A percentile compares a stretch with the other conserved stretches of the same genome.
Conservation (phyloP, 352 stramenopile genomes). For the Globisporangium yorkense region DNA sequence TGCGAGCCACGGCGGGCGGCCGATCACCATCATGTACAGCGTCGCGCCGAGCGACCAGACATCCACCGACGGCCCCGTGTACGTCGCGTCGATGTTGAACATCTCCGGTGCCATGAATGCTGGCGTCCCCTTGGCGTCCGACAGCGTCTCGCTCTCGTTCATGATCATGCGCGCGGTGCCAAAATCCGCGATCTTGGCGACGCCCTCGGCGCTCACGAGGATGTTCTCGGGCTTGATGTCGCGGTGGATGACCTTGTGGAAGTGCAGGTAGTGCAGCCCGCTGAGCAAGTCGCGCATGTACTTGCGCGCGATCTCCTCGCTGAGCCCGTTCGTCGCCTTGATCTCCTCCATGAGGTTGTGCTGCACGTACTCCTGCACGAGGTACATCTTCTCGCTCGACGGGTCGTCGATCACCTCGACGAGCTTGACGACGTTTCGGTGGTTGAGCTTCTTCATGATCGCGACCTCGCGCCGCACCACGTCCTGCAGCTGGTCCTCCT, state of each 20-base stretch:
- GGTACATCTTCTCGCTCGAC: constrained; percentile 92
- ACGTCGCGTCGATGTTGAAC: constrained; percentile 87
- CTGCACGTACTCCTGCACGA: constrained; percentile 93
- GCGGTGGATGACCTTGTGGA: constrained; percentile 91
- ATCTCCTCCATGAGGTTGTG: constrained; percentile 91
- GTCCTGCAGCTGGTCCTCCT: constrained; percentile 82
- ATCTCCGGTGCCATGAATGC: constrained; percentile 92
- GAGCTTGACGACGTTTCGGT: constrained; percentile 91
- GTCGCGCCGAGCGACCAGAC: constrained; percentile 89
- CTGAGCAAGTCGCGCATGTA: constrained; percentile 88
- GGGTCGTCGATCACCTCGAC: constrained; percentile 94
- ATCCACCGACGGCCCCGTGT: constrained; percentile 78
- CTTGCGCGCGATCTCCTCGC: constrained; percentile 62
- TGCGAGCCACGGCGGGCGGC: constrained; percentile 85
- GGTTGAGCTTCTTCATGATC: constrained; percentile 95
- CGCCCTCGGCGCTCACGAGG: constrained; percentile 70
- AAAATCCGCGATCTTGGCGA: constrained; percentile 90
- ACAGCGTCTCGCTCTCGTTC: constrained; percentile 85
- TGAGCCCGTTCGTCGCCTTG: constrained; percentile 52
- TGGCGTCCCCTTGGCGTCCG: constrained; percentile 75
- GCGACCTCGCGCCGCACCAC: constrained; percentile 88
- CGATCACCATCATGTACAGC: constrained; percentile 91
- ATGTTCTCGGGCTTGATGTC: constrained; percentile 92
- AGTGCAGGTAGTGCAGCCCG: constrained; percentile 91
- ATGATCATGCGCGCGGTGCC: constrained; percentile 88